Conservation (phyloP, 2,329 filamentous ascomycete species). For the Cordyceps cicadae region DNA sequence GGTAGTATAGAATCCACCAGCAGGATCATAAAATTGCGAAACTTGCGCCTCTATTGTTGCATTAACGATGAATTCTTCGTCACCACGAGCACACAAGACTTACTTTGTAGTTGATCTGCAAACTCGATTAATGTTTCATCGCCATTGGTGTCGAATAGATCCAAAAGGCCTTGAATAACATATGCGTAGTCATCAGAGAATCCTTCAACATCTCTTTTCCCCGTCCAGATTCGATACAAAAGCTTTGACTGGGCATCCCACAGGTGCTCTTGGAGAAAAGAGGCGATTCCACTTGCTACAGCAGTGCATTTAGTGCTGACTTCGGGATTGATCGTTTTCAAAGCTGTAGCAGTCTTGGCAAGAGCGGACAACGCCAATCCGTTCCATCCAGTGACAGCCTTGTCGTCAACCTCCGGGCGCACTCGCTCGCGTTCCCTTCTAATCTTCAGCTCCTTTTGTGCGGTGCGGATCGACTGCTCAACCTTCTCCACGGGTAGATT, state of each 20-base stretch:
- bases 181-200: conserved; percentile 97
- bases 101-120: conserved; percentile 72
- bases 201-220: conserved; percentile 53
- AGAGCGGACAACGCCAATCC: conserved; percentile 79
- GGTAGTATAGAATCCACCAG: conserved; percentile 67
- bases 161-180: conserved; percentile 70
- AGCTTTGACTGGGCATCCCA: conserved; percentile 57
- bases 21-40: conserved; percentile 65
- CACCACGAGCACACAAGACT: conserved; percentile 17
- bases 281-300: conserved; percentile 59
- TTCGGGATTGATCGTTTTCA: conserved; percentile 51
- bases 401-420: conserved; percentile 74
- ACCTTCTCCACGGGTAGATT: conserved; percentile 63
- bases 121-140: conserved; percentile 69
- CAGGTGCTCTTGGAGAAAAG: conserved; percentile 64
- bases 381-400: conserved; percentile 82
- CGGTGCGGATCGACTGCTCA: conserved; percentile 55
- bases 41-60: conserved; percentile 57
- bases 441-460: conserved; percentile 58
- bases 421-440: conserved; percentile 68
- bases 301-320: conserved; percentile 53
- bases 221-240: conserved; percentile 67
- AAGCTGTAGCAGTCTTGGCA: conserved; percentile 61
- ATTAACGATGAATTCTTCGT: background rate
- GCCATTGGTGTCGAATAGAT: conserved; percentile 75